Conservation (phyloP, 129 eudicot genomes). For the Cynara cardunculus region DNA sequence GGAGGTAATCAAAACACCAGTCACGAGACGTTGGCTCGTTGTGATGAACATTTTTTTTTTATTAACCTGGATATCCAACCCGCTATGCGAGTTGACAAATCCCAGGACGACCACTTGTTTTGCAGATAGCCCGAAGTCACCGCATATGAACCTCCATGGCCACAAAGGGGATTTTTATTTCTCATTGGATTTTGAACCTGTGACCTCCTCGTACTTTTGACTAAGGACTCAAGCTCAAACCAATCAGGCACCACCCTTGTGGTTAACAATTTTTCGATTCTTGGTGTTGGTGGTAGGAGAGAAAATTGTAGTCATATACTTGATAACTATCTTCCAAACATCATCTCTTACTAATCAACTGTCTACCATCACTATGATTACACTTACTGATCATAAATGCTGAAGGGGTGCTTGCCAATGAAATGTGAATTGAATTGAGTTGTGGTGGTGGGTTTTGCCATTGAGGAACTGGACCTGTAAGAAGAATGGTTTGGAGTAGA, state of each 20-base stretch:
- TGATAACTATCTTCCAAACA: slow-evolving; percentile 15
- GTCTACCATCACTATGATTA: not conserved
- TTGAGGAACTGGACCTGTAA: slow-evolving; percentile 71
- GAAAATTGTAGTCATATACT: slow-evolving; percentile 9
- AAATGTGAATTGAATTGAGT: slow-evolving; percentile 48
- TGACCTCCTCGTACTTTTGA: too few relatives aligned
- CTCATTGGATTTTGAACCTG: too few relatives aligned
- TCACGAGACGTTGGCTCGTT: slow-evolving; percentile 38
- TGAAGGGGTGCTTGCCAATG: slow-evolving; percentile 46
- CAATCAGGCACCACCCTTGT: too few relatives aligned
- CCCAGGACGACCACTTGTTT: too few relatives aligned
- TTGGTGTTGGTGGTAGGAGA: slow-evolving; percentile 31
- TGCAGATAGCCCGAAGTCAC: too few relatives aligned
- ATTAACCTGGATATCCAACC: too few relatives aligned
- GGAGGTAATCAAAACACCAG: not conserved
- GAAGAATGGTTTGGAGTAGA: slow-evolving; percentile 57
- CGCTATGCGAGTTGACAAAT: too few relatives aligned
- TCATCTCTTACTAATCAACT: slow-evolving; percentile 25
- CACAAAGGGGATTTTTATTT: too few relatives aligned
- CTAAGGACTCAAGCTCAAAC: too few relatives aligned
- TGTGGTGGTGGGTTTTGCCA: slow-evolving; percentile 79
- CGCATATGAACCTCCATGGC: too few relatives aligned
- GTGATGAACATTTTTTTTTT: too few relatives aligned
- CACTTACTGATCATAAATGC: not conserved
- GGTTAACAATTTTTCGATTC: slow-evolving; percentile 57